A percentile compares a stretch with the other conserved stretches of the same genome.
phyloP scores from a whole-genome alignment of 208 protist genomes.

The Trypanosoma vivax region DNA sequence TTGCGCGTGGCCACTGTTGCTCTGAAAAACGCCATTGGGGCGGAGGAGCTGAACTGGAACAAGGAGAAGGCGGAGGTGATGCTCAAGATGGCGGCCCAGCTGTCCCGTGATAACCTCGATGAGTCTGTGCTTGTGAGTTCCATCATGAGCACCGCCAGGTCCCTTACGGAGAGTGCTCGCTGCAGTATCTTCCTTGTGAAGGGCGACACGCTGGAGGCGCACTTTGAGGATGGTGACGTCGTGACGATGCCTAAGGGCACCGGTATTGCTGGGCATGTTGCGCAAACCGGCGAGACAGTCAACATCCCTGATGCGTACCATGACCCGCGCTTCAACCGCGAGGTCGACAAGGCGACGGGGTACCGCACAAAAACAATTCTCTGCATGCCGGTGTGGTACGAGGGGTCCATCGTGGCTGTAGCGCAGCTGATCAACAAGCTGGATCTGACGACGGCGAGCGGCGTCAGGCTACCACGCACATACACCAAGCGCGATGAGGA shows the following conservation, averaged over 20 bases:
- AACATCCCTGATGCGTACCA: conserved; percentile 73
- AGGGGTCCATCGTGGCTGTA: conserved; percentile 54
- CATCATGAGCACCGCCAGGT: conserved; percentile 74
- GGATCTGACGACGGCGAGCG: conserved; percentile 31
- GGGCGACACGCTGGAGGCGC: conserved; percentile 41
- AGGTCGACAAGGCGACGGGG: conserved; percentile 68
- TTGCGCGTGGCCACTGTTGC: conserved; percentile 25
- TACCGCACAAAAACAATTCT: conserved; percentile 75
- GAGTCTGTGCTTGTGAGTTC: conserved; percentile 62
- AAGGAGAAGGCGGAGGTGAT: conserved; percentile 69
- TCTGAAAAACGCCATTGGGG: conserved; percentile 21
- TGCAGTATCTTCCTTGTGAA: conserved; percentile 74
- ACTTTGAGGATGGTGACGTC: conserved; percentile 68
- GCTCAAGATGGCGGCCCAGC: conserved; percentile 74
- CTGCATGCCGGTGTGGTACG: conserved; percentile 68
- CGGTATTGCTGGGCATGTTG: conserved; percentile 71
- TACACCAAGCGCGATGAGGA: conserved; percentile 31
- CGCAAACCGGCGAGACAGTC: conserved; percentile 37
- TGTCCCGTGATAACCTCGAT: conserved; percentile 73
- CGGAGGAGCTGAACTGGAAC: conserved; percentile 23
- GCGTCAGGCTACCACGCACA: conserved; percentile 25
- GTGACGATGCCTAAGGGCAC: conserved; percentile 38
- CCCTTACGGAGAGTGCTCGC: conserved; percentile 58
- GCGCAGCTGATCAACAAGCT: conserved; percentile 85
- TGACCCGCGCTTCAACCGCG: conserved; percentile 65